Base-by-base conservation (phyloP, 306 rosid genomes). In the Cicer chorassanicum region DNA sequence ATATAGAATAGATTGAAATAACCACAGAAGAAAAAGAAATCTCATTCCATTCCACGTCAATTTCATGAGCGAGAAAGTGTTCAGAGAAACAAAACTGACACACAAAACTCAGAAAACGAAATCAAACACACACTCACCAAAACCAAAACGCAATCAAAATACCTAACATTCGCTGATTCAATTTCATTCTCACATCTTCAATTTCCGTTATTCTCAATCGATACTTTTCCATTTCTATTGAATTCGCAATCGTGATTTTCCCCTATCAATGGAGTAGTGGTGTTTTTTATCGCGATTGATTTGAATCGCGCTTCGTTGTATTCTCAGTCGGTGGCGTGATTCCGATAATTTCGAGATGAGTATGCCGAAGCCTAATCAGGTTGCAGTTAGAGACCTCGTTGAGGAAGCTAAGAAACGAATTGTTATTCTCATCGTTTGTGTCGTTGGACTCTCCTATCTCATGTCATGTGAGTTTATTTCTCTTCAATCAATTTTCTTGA, bases 351-450 rank as follows among this genome's bases (percentile, higher is more conserved):
- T 65, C 5, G 9, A 59, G 65, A 79, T 72, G 75, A 80, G 63
- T 39, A 62, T 63, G 77, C 82, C 82, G 49, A 50, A 63, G 75
- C 82, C 76, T 71, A 92, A 82, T 78, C 92, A 78, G 63, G 95
- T 89, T 34, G 19, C 82, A 68, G 86, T 84, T 75, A 93, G 93
- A 9, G 99, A 94, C 96, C 96, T 94, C 16, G 90, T 82, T 6
- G 99, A 94, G 79, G 99, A 94, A 82, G 96, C 96, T 11, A 94
- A 94, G 92, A 94, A 92, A 83, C 87, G 97, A 80, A 72, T 94
- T 84, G 88, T 94, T 14, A 77, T 94, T 67, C 87, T 94, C 71
- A 81, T 82, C 73, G 81, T 94, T 55, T 90, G 89, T 84, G 92
- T 90, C 6, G 92, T 94, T 14, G 99, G 99, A 72, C 84, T 94